Evolutionary conservation across 179 eudicot species (phyloP).

Genomic region (Spergularia azorica): DNA sequence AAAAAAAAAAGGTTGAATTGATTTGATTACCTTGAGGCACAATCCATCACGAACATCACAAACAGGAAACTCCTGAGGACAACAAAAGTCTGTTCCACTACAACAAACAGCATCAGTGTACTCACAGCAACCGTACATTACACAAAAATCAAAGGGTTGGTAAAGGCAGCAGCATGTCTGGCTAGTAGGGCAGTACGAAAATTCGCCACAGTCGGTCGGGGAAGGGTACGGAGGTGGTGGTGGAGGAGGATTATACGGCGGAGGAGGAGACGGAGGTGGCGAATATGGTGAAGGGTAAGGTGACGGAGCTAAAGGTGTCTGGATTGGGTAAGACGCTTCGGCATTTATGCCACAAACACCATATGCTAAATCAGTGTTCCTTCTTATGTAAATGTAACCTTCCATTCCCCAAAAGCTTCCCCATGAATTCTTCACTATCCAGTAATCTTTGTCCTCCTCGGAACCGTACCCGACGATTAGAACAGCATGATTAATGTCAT

Average conservation of each 20-base stretch:
- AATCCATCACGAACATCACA: slow-evolving; percentile 48
- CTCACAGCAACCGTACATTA: slow-evolving; percentile 61
- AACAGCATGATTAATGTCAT: slow-evolving; percentile 65
- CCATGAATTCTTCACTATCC: slow-evolving; percentile 86
- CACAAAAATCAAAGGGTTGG: slow-evolving; percentile 43
- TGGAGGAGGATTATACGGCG: slow-evolving; percentile 7
- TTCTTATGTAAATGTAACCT: slow-evolving; percentile 58
- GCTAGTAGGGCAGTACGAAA: slow-evolving; percentile 52
- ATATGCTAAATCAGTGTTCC: slow-evolving; percentile 37
- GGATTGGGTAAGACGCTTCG: slow-evolving; percentile 67
- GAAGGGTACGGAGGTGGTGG: slow-evolving; percentile 40
- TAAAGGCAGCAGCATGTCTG: slow-evolving; percentile 66
- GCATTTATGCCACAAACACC: slow-evolving; percentile 76
- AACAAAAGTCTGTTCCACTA: slow-evolving; percentile 51
- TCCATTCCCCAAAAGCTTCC: slow-evolving; percentile 64
- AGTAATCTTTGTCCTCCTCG: slow-evolving; percentile 52
- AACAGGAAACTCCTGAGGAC: slow-evolving; percentile 66
- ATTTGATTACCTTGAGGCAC: slow-evolving; percentile 53
- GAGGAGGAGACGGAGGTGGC: not conserved
- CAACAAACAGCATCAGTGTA: slow-evolving; percentile 68
- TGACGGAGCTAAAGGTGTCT: slow-evolving; percentile 37
- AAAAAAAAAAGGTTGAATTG: too few species aligned
- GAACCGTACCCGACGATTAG: slow-evolving; percentile 67
- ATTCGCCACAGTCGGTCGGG: slow-evolving; percentile 23
- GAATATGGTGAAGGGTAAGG: slow-evolving; percentile 32